Base-by-base conservation (phyloP, 139 green algal species). In the Gonium pectorale region DNA sequence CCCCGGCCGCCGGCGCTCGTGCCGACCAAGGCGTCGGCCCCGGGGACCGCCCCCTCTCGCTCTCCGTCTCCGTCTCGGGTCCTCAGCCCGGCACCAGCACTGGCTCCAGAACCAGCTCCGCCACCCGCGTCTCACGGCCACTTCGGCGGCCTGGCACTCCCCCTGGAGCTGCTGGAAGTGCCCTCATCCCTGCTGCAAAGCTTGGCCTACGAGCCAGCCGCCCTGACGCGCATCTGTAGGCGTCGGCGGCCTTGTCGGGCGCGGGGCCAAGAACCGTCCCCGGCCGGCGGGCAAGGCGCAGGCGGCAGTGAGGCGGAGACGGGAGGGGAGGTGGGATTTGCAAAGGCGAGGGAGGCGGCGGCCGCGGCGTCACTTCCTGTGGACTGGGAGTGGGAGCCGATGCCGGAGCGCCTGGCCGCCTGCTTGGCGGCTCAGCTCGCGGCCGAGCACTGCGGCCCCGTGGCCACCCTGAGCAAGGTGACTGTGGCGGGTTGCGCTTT, bases 151-250 rank as follows among this genome's bases (percentile, higher is more conserved):
- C 73, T 86, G 31, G 66, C 77, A 38, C 62, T 85, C 31, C 72
- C 72, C 2, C 72, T 75, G 43, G 79, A 86, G 31, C 11, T 85
- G 0, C 64, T 87, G 19, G 86, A 89, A 59, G 54, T 84, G 37
- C 80, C 80, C 7, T 79, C 80, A 9, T 66, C 67, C 0, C 54
- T 86, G 13, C 40, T 86, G 5, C 62, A 86, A 29, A 66, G 35
- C 13, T 29, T 86, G 38, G 51, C 68, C 0, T 79, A 79, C 52
- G 67, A 86, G 13, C 67, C 80, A 0, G 38, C 29, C 19, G 67
- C 67, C 5, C 52, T 86, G 13, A 17, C 38, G 3, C 29, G 51
- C 24, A 70, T 86, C 41, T 79, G 67, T 54, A 37, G 52, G 22
- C 52, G 22, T n/a, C 63, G 43, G 49, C 33, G 46, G 49, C 63